Percentiles rank a stretch among this genome's conserved stretches.
These are phyloP conservation scores for Cubamyces lactineus DNA, from an alignment of 768 basidiomycete genomes.

Conservation along the genomic window DNA sequence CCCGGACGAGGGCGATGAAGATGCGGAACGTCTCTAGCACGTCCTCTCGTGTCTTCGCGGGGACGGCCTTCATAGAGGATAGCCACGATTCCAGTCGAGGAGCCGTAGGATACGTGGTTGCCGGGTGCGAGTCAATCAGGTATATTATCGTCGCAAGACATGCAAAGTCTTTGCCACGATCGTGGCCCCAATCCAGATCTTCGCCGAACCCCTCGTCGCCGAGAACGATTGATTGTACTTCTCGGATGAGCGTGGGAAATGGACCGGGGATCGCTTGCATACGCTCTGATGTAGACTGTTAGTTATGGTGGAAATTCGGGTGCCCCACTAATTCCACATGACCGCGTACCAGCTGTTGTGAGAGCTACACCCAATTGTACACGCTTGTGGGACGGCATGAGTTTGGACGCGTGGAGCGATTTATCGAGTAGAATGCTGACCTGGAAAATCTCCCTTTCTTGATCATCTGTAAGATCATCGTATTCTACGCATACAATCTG, in stretches of 20 bases:
- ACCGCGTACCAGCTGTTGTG: slow-evolving; percentile 58
- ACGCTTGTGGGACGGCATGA: slow-evolving; percentile 44
- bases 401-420: background rate
- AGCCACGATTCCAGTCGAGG: slow-evolving; percentile 36
- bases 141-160: slow-evolving; percentile 38
- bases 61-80: slow-evolving; percentile 30
- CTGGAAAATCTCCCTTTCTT: slow-evolving; percentile 75
- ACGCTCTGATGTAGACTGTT: slow-evolving; percentile 49
- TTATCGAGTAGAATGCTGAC: slow-evolving; percentile 38
- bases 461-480: slow-evolving; percentile 46
- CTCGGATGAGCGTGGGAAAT: slow-evolving; percentile 61
- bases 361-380: slow-evolving; percentile 80
- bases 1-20: slow-evolving; percentile 49
- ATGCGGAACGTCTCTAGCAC: slow-evolving; percentile 51
- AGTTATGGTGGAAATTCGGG: background rate
- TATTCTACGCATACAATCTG: slow-evolving; percentile 78
- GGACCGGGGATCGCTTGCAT: slow-evolving; percentile 66
- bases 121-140: slow-evolving; percentile 32
- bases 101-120: slow-evolving; percentile 23
- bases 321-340: background rate
- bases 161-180: slow-evolving; percentile 44
- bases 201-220: slow-evolving; percentile 42
- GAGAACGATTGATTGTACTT: slow-evolving; percentile 52
- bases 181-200: slow-evolving; percentile 40
- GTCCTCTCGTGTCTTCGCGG: slow-evolving; percentile 33